Conservation (phyloP, 106 monocot species). For the Acanthochlamys bracteata region DNA sequence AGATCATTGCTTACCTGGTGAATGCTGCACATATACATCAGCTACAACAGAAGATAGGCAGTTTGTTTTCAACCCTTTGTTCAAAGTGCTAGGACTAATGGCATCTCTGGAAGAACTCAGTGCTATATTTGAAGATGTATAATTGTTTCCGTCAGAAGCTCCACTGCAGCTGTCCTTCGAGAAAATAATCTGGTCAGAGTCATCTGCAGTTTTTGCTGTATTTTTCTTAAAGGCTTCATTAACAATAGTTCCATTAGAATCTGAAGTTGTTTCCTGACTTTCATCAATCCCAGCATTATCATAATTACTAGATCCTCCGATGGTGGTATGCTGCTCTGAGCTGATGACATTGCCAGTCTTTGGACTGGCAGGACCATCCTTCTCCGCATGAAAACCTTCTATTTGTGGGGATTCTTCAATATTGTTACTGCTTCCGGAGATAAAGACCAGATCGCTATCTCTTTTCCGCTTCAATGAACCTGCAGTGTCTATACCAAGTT, state of each 20-base stretch:
- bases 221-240: slow-evolving; percentile 6
- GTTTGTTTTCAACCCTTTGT: slow-evolving; percentile 3
- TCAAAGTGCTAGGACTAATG: too few species aligned
- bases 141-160: slow-evolving; percentile 10
- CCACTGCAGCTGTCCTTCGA: background rate
- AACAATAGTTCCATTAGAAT: background rate
- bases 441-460: slow-evolving; percentile 27
- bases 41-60: background rate
- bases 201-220: background rate
- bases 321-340: background rate
- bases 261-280: slow-evolving; percentile 7
- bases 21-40: background rate
- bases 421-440: slow-evolving; percentile 8
- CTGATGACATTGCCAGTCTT: background rate
- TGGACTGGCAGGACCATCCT: background rate
- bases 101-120: slow-evolving; percentile 11
- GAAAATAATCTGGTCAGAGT: slow-evolving; percentile 4
- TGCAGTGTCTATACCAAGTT: slow-evolving; percentile 11
- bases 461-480: slow-evolving; percentile 62
- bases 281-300: slow-evolving; percentile 5
- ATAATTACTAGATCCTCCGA: background rate
- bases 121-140: slow-evolving; percentile 12
- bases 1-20: background rate
- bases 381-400: background rate
- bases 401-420: background rate